Evolutionary conservation across 2,329 filamentous ascomycete species (phyloP).

Genomic region (Ophiostoma sp.): DNA sequence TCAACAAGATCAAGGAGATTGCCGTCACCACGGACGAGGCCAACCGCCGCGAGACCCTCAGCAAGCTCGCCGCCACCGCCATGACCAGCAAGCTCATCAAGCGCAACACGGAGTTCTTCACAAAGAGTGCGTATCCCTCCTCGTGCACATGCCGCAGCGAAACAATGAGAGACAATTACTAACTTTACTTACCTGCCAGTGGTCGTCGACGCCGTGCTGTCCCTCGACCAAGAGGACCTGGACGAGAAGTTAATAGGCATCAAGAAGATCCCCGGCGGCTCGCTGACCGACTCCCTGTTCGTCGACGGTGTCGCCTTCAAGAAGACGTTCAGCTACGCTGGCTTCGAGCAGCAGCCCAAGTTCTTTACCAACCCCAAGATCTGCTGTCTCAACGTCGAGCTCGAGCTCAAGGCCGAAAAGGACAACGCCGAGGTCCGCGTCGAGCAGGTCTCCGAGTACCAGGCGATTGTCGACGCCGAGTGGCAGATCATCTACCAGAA

Average conservation of each 20-base stretch:
- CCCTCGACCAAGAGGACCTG: constrained; percentile 91
- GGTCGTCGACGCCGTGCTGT: constrained; percentile 95
- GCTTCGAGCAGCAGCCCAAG: constrained; percentile 99
- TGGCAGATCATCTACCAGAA: constrained; percentile 99
- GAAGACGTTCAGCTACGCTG: constrained; percentile 98
- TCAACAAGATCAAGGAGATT: constrained; percentile 99
- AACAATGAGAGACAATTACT: not conserved
- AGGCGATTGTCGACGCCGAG: constrained; percentile 97
- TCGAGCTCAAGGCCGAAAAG: constrained; percentile 98
- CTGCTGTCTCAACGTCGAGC: constrained; percentile 93
- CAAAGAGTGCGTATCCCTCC: constrained; percentile 64
- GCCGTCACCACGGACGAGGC: constrained; percentile 76
- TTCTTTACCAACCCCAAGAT: constrained; percentile 91
- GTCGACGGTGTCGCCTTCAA: constrained; percentile 98
- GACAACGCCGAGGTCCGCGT: constrained; percentile 98
- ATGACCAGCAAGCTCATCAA: constrained; percentile 99
- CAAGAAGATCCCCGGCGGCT: constrained; percentile 97
- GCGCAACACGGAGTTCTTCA: constrained; percentile 94
- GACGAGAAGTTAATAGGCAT: constrained; percentile 97
- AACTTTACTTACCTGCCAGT: constrained; percentile 42
- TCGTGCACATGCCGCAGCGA: not conserved
- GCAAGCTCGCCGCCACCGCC: constrained; percentile 85
- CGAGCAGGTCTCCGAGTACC: constrained; percentile 97
- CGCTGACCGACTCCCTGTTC: constrained; percentile 91
- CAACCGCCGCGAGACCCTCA: constrained; percentile 79